phyloP scores from a whole-genome alignment of 441 rosid species.

The Pelargonium citronellum region DNA sequence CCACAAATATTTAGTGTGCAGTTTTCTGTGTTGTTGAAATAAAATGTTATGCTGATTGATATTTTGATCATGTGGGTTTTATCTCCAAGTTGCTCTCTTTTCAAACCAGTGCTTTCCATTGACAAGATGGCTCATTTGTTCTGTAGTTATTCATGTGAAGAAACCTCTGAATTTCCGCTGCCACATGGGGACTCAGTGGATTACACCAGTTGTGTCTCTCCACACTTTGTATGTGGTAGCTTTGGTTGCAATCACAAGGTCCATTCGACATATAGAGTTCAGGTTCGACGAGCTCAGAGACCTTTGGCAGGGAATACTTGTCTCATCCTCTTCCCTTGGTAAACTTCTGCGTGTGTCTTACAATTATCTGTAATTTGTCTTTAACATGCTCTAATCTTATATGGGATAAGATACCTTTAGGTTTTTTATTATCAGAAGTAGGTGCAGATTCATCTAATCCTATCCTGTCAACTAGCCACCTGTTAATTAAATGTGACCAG shows the following conservation, averaged over 20 bases:
- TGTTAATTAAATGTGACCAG: too few species aligned
- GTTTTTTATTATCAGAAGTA: too few species aligned
- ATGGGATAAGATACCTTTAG: too few species aligned
- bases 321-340: constrained; percentile 60
- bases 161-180: constrained; percentile 56
- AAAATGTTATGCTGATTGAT: background rate
- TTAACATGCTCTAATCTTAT: constrained; percentile 1
- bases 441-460: too few species aligned
- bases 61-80: background rate
- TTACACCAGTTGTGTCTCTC: constrained; percentile 47
- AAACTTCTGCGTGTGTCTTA: constrained; percentile 16
- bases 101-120: constrained; percentile 16
- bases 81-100: background rate
- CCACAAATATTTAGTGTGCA: too few species aligned
- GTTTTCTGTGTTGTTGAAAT: background rate
- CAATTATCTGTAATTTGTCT: constrained; percentile 6
- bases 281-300: constrained; percentile 81
- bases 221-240: constrained; percentile 51
- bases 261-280: constrained; percentile 72
- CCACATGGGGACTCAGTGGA: constrained; percentile 54
- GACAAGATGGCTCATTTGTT: constrained; percentile 22
- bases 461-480: too few species aligned
- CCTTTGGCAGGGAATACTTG: constrained; percentile 72
- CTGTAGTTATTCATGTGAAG: constrained; percentile 54
- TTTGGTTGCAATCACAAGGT: constrained; percentile 54